Evolutionary conservation across 495 filamentous ascomycete genomes (phyloP), one percentile per base, ranked within the genome.

Genomic region (Daldinia caldariorum): DNA sequence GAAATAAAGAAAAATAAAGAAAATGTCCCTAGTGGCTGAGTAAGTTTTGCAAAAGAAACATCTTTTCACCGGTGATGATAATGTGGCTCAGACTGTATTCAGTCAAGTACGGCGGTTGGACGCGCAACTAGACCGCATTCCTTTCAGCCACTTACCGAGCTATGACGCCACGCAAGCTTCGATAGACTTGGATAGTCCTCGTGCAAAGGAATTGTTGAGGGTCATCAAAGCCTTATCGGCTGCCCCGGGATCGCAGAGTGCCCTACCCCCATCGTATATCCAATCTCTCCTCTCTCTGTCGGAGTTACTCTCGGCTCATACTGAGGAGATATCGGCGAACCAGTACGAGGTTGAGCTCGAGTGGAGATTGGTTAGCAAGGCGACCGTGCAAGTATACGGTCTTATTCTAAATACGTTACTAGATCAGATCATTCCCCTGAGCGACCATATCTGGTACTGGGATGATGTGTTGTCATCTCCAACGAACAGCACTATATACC

Each of bases 371-470:
- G 85, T 93, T 8, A 89, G 89, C 73, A 99, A 97, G 77, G 94
- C 93, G 2, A 90, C 94, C 0, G 85, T 91, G 26, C 94, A 97
- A 74, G 88, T 88, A 0, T 94, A 97, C 67, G 94, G 95, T 0
- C 75, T 92, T 16, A 80, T 94, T 14, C 78, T 97, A 66, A 86
- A 88, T 67, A 85, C 84, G 0, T 81, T 98, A 1, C 80, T 97
- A 5, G 88, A 93, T 32, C 89, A 93, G 67, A 93, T 92, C 14
- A 87, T 95, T n/a, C 87, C 88, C 0, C 72, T 99, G 8, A 89
- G 87, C 59, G 89, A 95, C 45, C 92, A 97, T 73, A 90, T 96
- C 39, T 90, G 88, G 80, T 98, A 98, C 74, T 99, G 95, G 95
- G 91, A 97, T 65, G 88, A 93, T 60, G 84, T 97, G 1, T 78